These are phyloP conservation scores for Trichoderma sp. DNA, from an alignment of 2,329 filamentous ascomycete genomes.

Conservation along the genomic window DNA sequence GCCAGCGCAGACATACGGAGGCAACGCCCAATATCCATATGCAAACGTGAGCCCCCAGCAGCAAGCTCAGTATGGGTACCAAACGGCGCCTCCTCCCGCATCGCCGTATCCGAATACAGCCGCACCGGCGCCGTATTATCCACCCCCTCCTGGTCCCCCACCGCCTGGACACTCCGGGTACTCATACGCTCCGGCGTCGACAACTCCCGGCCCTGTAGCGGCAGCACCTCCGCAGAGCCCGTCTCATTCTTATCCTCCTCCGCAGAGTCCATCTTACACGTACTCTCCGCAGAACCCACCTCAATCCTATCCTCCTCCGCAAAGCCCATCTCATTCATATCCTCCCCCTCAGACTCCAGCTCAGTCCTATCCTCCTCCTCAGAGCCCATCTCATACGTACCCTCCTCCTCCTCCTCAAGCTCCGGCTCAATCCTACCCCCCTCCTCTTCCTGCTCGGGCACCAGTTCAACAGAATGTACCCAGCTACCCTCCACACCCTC, in stretches of 20 bases:
- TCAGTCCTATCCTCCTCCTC: background rate
- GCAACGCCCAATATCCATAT: background rate
- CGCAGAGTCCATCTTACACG: background rate
- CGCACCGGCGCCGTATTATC: background rate
- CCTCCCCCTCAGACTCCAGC: background rate
- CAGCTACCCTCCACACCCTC: background rate
- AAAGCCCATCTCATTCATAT: no score
- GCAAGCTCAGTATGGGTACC: background rate
- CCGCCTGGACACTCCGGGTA: background rate
- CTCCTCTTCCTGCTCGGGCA: background rate
- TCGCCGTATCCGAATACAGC: background rate
- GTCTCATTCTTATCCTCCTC: background rate
- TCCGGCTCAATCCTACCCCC: background rate
- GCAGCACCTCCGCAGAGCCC: background rate
- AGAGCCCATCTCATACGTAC: background rate
- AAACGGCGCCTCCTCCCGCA: background rate
- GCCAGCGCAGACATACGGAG: background rate
- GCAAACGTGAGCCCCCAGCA: background rate
- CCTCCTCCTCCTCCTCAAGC: background rate
- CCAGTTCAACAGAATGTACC: background rate
- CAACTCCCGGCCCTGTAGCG: background rate
- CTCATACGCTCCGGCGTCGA: background rate
- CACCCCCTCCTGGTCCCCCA: slow-evolving; percentile 12
- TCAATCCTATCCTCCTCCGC: background rate
- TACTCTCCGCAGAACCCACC: background rate